A percentile compares a stretch with the other conserved stretches of the same genome.
These are phyloP conservation scores for Ilyonectria mors-panacis DNA, from an alignment of 2,329 filamentous ascomycete genomes.

Conservation along the genomic window DNA sequence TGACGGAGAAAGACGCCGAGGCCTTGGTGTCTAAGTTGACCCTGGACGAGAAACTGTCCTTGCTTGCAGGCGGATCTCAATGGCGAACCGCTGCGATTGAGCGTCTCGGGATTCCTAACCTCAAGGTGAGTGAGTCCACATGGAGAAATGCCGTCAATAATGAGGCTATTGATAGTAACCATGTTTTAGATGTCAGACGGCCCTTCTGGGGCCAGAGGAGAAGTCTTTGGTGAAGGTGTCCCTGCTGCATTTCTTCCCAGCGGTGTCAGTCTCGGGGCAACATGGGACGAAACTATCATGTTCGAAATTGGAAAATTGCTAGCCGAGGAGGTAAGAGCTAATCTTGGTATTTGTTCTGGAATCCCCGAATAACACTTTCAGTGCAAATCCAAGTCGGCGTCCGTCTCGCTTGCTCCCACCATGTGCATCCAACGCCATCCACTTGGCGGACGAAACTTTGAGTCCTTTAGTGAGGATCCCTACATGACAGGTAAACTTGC, in stretches of 20 bases:
- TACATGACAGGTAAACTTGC: constrained; percentile 42
- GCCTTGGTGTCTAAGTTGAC: not conserved
- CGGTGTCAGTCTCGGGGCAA: constrained; percentile 27
- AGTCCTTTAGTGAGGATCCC: constrained; percentile 71
- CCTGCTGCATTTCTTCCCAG: constrained; percentile 24
- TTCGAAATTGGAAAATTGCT: constrained; percentile 15
- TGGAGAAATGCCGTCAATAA: not conserved
- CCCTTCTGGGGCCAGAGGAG: not conserved
- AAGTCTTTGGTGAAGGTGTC: constrained; percentile 18
- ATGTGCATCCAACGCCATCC: constrained; percentile 74
- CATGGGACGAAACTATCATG: constrained; percentile 23
- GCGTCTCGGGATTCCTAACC: not conserved
- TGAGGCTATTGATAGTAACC: not conserved
- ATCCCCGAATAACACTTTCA: not conserved
- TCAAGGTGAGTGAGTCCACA: not conserved
- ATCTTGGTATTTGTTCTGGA: no score
- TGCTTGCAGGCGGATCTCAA: not conserved
- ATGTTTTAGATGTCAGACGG: not conserved
- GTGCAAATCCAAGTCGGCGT: constrained; percentile 62
- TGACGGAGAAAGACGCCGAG: not conserved
- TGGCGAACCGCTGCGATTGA: not conserved
- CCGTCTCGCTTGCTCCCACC: constrained; percentile 72
- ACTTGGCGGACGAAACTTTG: constrained; percentile 74
- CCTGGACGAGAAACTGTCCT: not conserved
- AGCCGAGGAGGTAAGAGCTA: constrained; percentile 1